Base-by-base conservation (phyloP, 495 filamentous ascomycete species). In the Neurospora tetraspora region DNA sequence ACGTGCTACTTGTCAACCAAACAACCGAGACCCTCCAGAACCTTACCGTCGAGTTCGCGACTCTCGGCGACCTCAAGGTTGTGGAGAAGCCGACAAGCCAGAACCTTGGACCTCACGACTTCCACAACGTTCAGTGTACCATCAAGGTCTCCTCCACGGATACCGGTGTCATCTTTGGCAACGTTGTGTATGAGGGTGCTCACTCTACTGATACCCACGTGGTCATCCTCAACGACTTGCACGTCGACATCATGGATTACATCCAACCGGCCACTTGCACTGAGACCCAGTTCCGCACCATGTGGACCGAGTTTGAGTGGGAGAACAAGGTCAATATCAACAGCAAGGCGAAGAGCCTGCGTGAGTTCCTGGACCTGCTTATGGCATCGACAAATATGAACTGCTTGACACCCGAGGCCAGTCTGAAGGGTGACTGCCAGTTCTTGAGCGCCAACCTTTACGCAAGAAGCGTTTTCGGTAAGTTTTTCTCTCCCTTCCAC, bases 261-360 rank as follows among this genome's bases (percentile, higher is more conserved):
- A 99, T 99, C 77, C 94, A 98, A 78, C 96, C 96, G 9, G 96
- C 96, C 14, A 88, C 93, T 53, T 99, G 96, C 86, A 94, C 93
- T 16, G 96, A 99, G 86, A 98, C 95, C 40, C 94, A 98, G 79
- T 99, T 99, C 90, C 89, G 96, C 42, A 97, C 94, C 31, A 99
- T 99, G 96, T 99, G 96, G 96, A 98, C 96, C 39, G 96, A 99
- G 78, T 99, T 99, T 74, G 96, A 99, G 82, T 99, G 96, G 96
- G 96, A 99, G 86, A 99, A 99, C 86, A 99, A 99, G 88, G 96
- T 99, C 78, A 98, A 98, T 84, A 98, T 98, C 84, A 97, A 97
- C 82, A 94, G 92, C 75, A 97, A 98, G 85, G 94, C 93, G 75
- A 96, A 96, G 87, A 91, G 85, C 38, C 86, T 99, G 70, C 89